phyloP scores from a whole-genome alignment of 164 flowering plant genomes.

The Chloranthus sessilifolius region DNA sequence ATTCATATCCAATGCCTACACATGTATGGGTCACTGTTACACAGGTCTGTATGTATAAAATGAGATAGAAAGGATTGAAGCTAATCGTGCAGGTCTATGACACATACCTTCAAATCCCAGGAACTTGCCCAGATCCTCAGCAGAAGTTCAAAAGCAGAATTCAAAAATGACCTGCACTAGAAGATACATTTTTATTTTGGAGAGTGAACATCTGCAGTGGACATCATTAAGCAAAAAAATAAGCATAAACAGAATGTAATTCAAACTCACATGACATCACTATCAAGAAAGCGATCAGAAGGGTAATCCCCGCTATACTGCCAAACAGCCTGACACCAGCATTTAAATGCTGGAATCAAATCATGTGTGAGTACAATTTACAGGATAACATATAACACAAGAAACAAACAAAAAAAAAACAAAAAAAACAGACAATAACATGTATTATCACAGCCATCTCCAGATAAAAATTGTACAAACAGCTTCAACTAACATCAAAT shows the following conservation, averaged over 20 bases:
- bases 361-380: too few species aligned
- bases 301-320: slow-evolving; percentile 55
- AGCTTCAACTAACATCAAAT: too few species aligned
- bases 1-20: too few species aligned
- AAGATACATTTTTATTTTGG: slow-evolving; percentile 10
- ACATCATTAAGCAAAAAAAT: not conserved
- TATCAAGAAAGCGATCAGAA: slow-evolving; percentile 51
- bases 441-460: not conserved
- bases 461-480: too few species aligned
- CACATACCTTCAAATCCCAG: slow-evolving; percentile 75
- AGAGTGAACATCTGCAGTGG: not conserved
- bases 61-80: too few species aligned
- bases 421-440: not conserved
- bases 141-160: slow-evolving; percentile 95
- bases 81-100: too few species aligned
- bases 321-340: slow-evolving; percentile 95
- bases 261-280: slow-evolving; percentile 75
- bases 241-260: slow-evolving; percentile 2
- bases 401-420: not conserved
- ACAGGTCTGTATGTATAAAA: too few species aligned
- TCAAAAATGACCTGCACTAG: slow-evolving; percentile 78
- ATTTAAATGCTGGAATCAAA: slow-evolving; percentile 74
- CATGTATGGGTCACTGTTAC: too few species aligned
- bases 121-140: slow-evolving; percentile 94
- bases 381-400: too few species aligned